These are phyloP conservation scores for Penicillium cataractarum DNA, from an alignment of 495 filamentous ascomycete species.

Conservation along the genomic window DNA sequence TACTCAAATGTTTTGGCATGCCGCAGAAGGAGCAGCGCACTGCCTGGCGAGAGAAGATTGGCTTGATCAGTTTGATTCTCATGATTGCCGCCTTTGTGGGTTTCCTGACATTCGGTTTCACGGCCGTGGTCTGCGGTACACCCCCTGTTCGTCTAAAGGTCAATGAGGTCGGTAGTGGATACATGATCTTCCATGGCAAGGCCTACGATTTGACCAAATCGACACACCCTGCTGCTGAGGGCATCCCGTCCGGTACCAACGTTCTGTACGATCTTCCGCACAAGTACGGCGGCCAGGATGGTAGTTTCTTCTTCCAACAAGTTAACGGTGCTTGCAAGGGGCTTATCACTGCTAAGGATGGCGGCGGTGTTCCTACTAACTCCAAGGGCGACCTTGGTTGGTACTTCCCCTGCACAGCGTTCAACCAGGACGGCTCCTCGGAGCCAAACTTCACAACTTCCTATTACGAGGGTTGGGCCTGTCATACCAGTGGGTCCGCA, in stretches of 20 bases:
- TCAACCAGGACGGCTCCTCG: slow-evolving; percentile 91
- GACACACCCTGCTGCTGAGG: slow-evolving; percentile 72
- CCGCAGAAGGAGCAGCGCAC: slow-evolving; percentile 84
- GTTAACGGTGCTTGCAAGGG: slow-evolving; percentile 98
- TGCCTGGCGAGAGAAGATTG: slow-evolving; percentile 99
- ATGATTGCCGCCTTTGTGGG: slow-evolving; percentile 88
- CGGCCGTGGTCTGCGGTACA: slow-evolving; percentile 76
- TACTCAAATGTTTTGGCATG: slow-evolving; percentile 85
- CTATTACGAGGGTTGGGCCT: slow-evolving; percentile 83
- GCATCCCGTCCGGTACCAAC: slow-evolving; percentile 71
- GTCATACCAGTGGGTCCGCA: slow-evolving; percentile 73
- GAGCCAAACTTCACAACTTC: slow-evolving; percentile 71
- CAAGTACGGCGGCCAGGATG: slow-evolving; percentile 84
- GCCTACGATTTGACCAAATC: slow-evolving; percentile 82
- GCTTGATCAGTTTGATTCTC: slow-evolving; percentile 89
- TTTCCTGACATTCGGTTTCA: slow-evolving; percentile 97
- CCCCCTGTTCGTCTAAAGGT: slow-evolving; percentile 71
- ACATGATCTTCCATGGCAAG: slow-evolving; percentile 93
- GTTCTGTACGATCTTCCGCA: slow-evolving; percentile 82
- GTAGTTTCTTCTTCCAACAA: slow-evolving; percentile 97
- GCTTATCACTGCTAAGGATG: slow-evolving; percentile 70
- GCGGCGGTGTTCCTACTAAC: slow-evolving; percentile 81
- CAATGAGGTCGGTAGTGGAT: slow-evolving; percentile 77
- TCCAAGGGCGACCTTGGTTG: slow-evolving; percentile 76
- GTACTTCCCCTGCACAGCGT: slow-evolving; percentile 94